Evolutionary conservation across 371 early-diverging fungal genomes (phyloP).

Genomic region (Apophysomyces ossiformis): DNA sequence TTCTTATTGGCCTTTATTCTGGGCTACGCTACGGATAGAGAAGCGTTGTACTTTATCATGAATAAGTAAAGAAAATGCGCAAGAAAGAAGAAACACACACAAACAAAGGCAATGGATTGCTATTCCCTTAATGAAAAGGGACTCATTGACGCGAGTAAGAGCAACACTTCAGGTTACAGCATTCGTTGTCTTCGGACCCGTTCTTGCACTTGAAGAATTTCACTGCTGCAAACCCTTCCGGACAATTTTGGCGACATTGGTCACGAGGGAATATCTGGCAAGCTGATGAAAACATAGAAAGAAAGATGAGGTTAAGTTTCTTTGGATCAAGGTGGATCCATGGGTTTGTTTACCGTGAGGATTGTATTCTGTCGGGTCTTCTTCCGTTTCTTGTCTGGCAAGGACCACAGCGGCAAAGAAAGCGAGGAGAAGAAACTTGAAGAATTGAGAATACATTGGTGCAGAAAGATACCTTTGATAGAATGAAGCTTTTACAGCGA

Average conservation of each 20-base stretch:
- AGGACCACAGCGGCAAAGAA: background rate
- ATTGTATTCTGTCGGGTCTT: background rate
- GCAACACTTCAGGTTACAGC: background rate
- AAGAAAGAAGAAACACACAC: no score
- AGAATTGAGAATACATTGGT: background rate
- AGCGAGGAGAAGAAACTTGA: background rate
- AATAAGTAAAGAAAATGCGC: background rate
- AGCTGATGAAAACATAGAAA: background rate
- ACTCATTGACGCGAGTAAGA: background rate
- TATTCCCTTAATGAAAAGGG: no score
- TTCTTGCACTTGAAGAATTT: background rate
- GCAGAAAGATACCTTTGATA: background rate
- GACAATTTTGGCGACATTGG: background rate
- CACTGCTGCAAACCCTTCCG: background rate
- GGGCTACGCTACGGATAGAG: constrained; percentile 59
- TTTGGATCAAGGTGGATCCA: background rate
- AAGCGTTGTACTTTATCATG: background rate
- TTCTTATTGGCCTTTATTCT: constrained; percentile 53
- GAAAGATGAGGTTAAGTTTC: background rate
- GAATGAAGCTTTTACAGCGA: background rate
- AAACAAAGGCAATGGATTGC: background rate
- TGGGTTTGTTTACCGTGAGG: background rate
- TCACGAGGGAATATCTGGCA: background rate
- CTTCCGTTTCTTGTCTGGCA: constrained; percentile 1
- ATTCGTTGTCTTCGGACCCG: constrained; percentile 1